Percentiles rank a stretch among this genome's conserved stretches.
Conservation (phyloP, 768 basidiomycete genomes). For the Solioccasus polychromus region DNA sequence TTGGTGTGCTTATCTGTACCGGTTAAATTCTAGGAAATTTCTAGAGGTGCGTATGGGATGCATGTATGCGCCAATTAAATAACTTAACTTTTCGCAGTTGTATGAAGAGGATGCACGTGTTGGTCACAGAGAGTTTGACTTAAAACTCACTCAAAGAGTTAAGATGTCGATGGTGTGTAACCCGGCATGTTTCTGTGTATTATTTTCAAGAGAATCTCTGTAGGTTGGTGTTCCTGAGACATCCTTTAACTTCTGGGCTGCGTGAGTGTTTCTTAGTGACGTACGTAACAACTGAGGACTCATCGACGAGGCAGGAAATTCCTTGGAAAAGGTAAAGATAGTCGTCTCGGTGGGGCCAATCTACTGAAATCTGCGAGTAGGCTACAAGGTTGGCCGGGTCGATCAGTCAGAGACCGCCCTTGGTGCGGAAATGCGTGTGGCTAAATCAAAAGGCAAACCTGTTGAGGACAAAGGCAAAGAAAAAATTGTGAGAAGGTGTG, state of each 20-base stretch:
- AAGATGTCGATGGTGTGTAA: slow-evolving; percentile 95
- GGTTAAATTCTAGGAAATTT: slow-evolving; percentile 62
- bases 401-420: slow-evolving; percentile 97
- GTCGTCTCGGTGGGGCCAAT: background rate
- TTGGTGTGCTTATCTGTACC: background rate
- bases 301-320: slow-evolving; percentile 56
- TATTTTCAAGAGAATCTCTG: background rate
- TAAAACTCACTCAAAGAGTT: slow-evolving; percentile 87
- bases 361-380: slow-evolving; percentile 33
- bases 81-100: slow-evolving; percentile 37
- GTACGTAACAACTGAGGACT: slow-evolving; percentile 5
- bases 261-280: slow-evolving; percentile 45
- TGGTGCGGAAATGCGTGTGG: slow-evolving; percentile 93
- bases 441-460: slow-evolving; percentile 52
- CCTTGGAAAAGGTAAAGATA: slow-evolving; percentile 52
- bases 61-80: background rate
- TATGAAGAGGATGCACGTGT: slow-evolving; percentile 95
- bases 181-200: background rate
- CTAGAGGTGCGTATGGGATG: slow-evolving; percentile 50
- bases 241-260: slow-evolving; percentile 91
- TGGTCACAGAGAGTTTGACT: slow-evolving; percentile 92
- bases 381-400: slow-evolving; percentile 93
- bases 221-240: slow-evolving; percentile 95
- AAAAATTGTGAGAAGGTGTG: slow-evolving; percentile 83
- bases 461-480: slow-evolving; percentile 57